A percentile compares a stretch with the other conserved stretches of the same genome.
Conservation (phyloP, 2,329 filamentous ascomycete genomes). For the Colletotrichum chrysophilum region DNA sequence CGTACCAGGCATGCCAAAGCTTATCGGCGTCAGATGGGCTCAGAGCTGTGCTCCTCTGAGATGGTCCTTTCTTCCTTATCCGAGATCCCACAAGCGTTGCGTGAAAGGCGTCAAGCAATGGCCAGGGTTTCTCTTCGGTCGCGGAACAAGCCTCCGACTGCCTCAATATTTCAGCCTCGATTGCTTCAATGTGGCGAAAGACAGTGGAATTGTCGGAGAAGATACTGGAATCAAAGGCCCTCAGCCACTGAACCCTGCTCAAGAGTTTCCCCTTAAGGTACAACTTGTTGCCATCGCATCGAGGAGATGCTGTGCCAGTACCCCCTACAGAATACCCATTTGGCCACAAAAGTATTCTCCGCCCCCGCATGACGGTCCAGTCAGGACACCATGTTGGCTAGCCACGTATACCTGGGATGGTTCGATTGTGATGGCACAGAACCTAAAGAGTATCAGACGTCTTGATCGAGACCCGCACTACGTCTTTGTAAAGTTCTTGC, state of each 20-base stretch:
- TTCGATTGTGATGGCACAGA: neutral
- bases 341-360: neutral
- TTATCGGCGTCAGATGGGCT: rapidly evolving
- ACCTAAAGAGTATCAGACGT: rapidly evolving
- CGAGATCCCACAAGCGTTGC: rapidly evolving
- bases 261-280: rapidly evolving
- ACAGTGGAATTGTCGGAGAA: rapidly evolving
- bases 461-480: rapidly evolving
- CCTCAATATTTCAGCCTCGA: neutral
- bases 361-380: neutral
- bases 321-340: rapidly evolving
- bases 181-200: rapidly evolving
- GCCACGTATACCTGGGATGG: neutral
- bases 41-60: rapidly evolving
- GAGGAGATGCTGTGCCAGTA: neutral
- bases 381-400: neutral
- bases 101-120: rapidly evolving
- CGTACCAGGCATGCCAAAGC: neutral
- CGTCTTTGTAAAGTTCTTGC: neutral
- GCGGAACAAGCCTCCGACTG: rapidly evolving
- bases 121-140: rapidly evolving
- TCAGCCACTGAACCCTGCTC: rapidly evolving
- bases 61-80: neutral
- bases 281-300: rapidly evolving
- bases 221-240: rapidly evolving